Evolutionary conservation across 2,329 filamentous ascomycete genomes (phyloP), one percentile per base, ranked within the genome.

Genomic region (Venturiaceae sp.): DNA sequence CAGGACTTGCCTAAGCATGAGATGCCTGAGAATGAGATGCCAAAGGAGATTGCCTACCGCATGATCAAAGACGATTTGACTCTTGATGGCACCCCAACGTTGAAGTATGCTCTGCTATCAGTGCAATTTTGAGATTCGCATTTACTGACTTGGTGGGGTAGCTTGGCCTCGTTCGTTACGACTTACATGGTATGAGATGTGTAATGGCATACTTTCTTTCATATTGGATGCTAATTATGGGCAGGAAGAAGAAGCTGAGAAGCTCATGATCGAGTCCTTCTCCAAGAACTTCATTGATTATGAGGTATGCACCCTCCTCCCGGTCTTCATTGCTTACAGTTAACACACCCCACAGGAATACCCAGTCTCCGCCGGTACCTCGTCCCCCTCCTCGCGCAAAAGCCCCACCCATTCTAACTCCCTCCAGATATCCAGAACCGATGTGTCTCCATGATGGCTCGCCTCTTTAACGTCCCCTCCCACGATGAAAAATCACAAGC

Each of bases 11-110:
- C 92, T 30, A 83, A 81, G 68, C 79, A 88, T 68, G 87, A 91
- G 75, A 96, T 97, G 83, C 91, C 92, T 1, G 90, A 96, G 66
- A 68, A 75, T 21, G 89, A 95, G 74, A 96, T 96, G 92, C 92
- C 92, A 47, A 85, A 83, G 65, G 88, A 95, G 64, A 83, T 96
- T 56, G 92, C 92, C n/a, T 96, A 96, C 73, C 86, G 91, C 53
- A 88, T 96, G 88, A 96, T 96, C 79, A 92, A 90, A 46, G 60
- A 61, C 33, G 58, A 61, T 32, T 28, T 60, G 21, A 94, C 88
- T 63, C 78, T 96, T 56, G 92, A 97, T 70, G 91, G 91, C 58
- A 95, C 92, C 66, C 90, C 91, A 8, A 92, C 91, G 80, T 81
- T 95, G 63, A 90, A 87, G 85, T 88, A 75, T 65, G 79, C 57